phyloP scores from a whole-genome alignment of 2,329 filamentous ascomycete species.

The Didymella arachidicola region DNA sequence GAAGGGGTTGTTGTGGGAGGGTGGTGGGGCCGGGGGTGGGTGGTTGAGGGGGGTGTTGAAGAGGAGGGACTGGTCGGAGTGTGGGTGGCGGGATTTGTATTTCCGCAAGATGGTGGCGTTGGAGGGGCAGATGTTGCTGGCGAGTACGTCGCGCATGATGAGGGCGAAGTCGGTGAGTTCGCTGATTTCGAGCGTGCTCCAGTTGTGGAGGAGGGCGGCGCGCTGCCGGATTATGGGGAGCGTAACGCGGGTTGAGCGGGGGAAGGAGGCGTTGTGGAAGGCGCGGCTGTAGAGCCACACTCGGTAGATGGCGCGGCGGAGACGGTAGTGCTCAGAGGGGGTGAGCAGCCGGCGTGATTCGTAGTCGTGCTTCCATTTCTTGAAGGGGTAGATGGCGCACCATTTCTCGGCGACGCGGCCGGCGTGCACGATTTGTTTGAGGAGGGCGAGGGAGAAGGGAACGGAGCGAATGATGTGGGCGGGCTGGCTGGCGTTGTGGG shows the following conservation, averaged over 20 bases:
- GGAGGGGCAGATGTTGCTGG: not conserved
- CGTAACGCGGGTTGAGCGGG: not conserved
- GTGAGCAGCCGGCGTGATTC: constrained; percentile 62
- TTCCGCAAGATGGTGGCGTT: not conserved
- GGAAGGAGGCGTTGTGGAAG: not conserved
- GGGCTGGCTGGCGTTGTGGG: not conserved
- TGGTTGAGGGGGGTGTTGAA: not conserved
- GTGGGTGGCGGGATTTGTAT: not conserved
- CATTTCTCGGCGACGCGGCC: constrained; percentile 65
- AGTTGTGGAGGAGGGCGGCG: not conserved
- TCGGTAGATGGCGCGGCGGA: not conserved
- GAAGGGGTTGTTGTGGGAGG: not conserved
- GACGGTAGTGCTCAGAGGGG: not conserved
- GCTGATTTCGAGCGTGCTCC: not conserved
- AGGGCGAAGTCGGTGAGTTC: not conserved
- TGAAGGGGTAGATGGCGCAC: constrained; percentile 68
- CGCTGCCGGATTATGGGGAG: not conserved
- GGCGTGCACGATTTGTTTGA: constrained; percentile 61
- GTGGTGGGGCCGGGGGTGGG: not conserved
- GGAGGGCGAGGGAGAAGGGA: not conserved
- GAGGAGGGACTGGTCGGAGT: not conserved
- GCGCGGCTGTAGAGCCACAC: not conserved
- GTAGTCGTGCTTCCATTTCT: constrained; percentile 68
- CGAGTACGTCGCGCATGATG: not conserved
- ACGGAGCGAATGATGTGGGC: not conserved